Evolutionary conservation across 2,329 filamentous ascomycete species (phyloP).

Genomic region (Rhexocercosporidium sp.): DNA sequence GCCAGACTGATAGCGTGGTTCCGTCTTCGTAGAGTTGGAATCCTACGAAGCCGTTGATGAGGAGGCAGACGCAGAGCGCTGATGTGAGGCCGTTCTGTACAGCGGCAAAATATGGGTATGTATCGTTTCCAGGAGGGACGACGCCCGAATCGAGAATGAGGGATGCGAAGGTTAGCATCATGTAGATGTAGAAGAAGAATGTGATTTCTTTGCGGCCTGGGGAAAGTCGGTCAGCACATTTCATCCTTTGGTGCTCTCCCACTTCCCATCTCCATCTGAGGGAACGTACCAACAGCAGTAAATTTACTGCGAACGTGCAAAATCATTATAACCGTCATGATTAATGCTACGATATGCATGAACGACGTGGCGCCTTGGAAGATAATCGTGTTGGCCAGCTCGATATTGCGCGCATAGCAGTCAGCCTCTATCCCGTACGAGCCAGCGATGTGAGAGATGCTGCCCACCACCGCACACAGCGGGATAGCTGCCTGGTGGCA

Average conservation of each 20-base stretch:
- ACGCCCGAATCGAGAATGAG: conserved; percentile 93
- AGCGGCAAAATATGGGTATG: conserved; percentile 91
- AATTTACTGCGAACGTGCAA: conserved; percentile 97
- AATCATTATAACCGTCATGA: conserved; percentile 97
- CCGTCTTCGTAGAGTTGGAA: conserved; percentile 99
- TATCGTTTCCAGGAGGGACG: conserved; percentile 77
- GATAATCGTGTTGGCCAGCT: conserved; percentile 97
- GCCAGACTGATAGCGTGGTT: conserved; percentile 91
- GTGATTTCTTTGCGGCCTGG: conserved; percentile 71
- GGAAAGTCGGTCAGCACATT: conserved; percentile 20
- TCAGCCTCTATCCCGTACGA: conserved; percentile 81
- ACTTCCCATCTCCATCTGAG: not conserved
- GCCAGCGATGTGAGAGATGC: conserved; percentile 69
- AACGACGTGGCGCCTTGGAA: conserved; percentile 91
- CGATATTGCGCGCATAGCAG: conserved; percentile 94
- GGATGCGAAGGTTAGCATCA: conserved; percentile 86
- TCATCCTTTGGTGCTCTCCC: conserved; percentile 18
- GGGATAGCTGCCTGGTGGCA: conserved; percentile 87
- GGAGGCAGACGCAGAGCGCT: conserved; percentile 83
- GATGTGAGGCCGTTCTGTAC: conserved; percentile 85
- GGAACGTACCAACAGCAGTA: conserved; percentile 84
- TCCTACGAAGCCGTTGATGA: conserved; percentile 98
- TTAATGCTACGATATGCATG: conserved; percentile 87
- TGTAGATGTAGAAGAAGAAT: conserved; percentile 96
- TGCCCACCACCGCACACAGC: conserved; percentile 84